Base-by-base conservation (phyloP, 2,329 filamentous ascomycete species). In the Nemania sp. region DNA sequence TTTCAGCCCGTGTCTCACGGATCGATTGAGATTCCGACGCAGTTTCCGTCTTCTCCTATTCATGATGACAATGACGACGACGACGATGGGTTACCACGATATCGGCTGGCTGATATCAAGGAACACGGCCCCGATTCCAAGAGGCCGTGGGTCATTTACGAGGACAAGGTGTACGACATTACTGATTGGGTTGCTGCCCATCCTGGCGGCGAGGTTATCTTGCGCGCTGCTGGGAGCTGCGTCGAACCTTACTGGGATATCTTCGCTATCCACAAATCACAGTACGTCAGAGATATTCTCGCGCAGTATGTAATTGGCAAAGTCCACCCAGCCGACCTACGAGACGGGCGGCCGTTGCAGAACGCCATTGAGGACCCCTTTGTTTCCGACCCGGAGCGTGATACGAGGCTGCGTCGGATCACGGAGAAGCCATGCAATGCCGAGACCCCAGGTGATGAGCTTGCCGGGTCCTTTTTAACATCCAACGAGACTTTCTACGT, bases 161-260 rank as follows among this genome's bases (percentile, higher is more conserved):
- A 77, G 20, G 81, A 82, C 65, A 81, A 82, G 52, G 84, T 89
- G 17, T 89, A 88, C 74, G 81, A 89, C 63, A 88, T 89, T 47
- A 88, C 85, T 1, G 82, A 87, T 45, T 89, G 85, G 83, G 72
- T 88, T 19, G 72, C 76, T 1, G 82, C 78, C 1, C 86, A 89
- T 64, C 86, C 86, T 0, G 86, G 86, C 3, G 86, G 86, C 36
- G 81, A 86, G 47, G 83, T 89, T 12, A 89, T 89, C 54, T 73
- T 88, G 7, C 78, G 81, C 24, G 86, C 86, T 1, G 84, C 83
- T 1, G 86, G 86, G 3, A 80, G 81, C 31, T 80, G 79, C 49
- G 80, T 89, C 44, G 85, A 89, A 46, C 79, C 81, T 0, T 88
- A 87, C 70, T 89, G 86, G 86, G 75, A 86, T 54, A 86, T 89